Conservation (phyloP, 495 filamentous ascomycete species). For the Penicillium nucicola region DNA sequence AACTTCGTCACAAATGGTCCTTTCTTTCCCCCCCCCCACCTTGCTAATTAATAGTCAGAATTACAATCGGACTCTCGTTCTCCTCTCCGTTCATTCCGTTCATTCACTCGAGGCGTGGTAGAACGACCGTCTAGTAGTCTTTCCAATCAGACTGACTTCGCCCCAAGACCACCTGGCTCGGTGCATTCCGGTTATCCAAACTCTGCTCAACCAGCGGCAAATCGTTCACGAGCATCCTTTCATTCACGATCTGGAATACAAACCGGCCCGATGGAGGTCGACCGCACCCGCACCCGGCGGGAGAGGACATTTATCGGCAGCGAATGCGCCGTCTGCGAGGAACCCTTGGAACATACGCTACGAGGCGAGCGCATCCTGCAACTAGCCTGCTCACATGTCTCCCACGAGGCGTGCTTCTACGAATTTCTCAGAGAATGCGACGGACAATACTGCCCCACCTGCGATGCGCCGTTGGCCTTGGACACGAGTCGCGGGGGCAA, state of each 20-base stretch:
- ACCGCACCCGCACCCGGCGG: constrained; percentile 75
- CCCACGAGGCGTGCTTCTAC: constrained; percentile 98
- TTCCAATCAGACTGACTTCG: constrained; percentile 25
- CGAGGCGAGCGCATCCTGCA: constrained; percentile 93
- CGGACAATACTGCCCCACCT: constrained; percentile 91
- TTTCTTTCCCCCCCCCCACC: constrained; percentile 10
- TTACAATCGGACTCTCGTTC: constrained; percentile 33
- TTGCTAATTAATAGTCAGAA: constrained; percentile 31
- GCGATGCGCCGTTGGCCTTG: constrained; percentile 86
- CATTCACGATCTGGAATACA: constrained; percentile 54
- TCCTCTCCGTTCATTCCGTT: constrained; percentile 33
- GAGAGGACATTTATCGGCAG: constrained; percentile 94
- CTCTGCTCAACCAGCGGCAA: constrained; percentile 20
- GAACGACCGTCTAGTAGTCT: constrained; percentile 31
- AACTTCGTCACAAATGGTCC: neutral
- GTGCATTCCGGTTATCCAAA: constrained; percentile 17
- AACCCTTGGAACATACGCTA: constrained; percentile 93
- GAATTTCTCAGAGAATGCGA: constrained; percentile 97
- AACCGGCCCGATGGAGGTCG: constrained; percentile 73
- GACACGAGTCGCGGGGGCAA: constrained; percentile 96
- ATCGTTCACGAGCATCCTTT: constrained; percentile 42
- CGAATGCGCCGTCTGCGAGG: constrained; percentile 95
- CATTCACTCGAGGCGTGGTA: constrained; percentile 19
- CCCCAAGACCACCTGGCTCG: constrained; percentile 27
- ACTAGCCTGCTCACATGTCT: constrained; percentile 93